Base-by-base conservation (phyloP, 371 early-diverging fungal species). In the Saksenaea vasiformis region DNA sequence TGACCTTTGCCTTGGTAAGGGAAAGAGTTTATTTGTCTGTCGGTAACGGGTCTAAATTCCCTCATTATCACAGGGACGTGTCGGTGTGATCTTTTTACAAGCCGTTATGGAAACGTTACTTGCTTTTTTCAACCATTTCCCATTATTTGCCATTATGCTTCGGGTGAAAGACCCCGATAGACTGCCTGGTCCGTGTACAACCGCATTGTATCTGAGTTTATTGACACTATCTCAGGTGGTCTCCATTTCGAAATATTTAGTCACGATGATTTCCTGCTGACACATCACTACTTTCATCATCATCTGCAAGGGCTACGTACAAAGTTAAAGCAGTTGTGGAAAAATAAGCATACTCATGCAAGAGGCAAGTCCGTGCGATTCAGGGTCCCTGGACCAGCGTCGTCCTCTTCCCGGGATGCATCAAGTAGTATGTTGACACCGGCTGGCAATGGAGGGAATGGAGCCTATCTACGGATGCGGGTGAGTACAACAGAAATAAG, bases 41-140 rank as follows among this genome's bases (percentile, higher is more conserved):
- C 24, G 19, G 27, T 34, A 31, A 11, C 19, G n/a, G 1, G 27
- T 35, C 53, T 41, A n/a, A 5, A 54, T 22, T 57, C 8, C 24
- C 8, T 3, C 19, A 37, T 9, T 7, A 39, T 19, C 36, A 27
- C 39, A 89, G 90, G 70, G 82, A 44, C 87, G 96, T n/a, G 85
- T 96, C 0, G 87, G 83, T 3, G 88, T 95, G 15, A 88, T 95
- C 14, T 80, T 87, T 60, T 74, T 91, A 5, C 95, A 95, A 61
- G 93, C 90, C 0, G 70, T 87, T 8, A 77, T 93, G 79, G 95
- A 96, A 68, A 90, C 93, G 2, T 39, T 92, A 0, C 73, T 98
- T 19, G 95, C 94, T 0, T 84, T 95, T 36, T 78, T 98, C 47
- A 97, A 98, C 70, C 96, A 97, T 70, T 95, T 95, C 58, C 98